Evolutionary conservation across 768 basidiomycete species (phyloP).

Genomic region (Dendrothele bispora): DNA sequence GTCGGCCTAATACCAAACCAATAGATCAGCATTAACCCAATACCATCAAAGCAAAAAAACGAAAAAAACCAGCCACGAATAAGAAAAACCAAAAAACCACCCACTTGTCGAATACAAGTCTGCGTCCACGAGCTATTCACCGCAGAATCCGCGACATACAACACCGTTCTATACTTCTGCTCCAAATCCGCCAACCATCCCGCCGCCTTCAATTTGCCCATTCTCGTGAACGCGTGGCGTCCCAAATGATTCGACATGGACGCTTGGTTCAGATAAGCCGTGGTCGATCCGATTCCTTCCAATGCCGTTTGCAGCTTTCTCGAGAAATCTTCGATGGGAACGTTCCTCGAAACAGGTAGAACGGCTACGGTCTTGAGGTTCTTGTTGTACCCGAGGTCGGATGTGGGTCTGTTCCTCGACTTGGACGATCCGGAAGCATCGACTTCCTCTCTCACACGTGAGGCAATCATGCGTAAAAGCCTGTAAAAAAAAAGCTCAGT

Average conservation of each 20-base stretch:
- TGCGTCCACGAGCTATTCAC: slow-evolving; percentile 97
- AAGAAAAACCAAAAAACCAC: slow-evolving; percentile 1
- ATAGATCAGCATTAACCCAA: background rate
- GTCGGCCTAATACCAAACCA: slow-evolving; percentile 60
- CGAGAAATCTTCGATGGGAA: slow-evolving; percentile 89
- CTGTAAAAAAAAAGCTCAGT: slow-evolving; percentile 35
- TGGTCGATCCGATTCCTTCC: slow-evolving; percentile 91
- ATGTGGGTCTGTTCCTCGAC: slow-evolving; percentile 43
- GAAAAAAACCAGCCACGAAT: too few relatives aligned
- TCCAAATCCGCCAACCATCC: slow-evolving; percentile 96
- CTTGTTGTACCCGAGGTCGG: slow-evolving; percentile 76
- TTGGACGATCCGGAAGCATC: slow-evolving; percentile 57
- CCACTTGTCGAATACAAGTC: slow-evolving; percentile 92
- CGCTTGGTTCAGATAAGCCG: slow-evolving; percentile 91
- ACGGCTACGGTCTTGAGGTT: slow-evolving; percentile 96
- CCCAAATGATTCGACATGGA: slow-evolving; percentile 91
- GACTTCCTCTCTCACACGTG: slow-evolving; percentile 83
- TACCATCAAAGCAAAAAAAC: too few relatives aligned
- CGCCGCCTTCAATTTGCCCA: slow-evolving; percentile 95
- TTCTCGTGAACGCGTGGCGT: slow-evolving; percentile 90
- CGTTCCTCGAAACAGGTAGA: slow-evolving; percentile 80
- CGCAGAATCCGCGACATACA: slow-evolving; percentile 95
- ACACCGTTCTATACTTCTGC: slow-evolving; percentile 87
- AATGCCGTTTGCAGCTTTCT: slow-evolving; percentile 85
- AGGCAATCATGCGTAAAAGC: slow-evolving; percentile 86